Percentiles rank a stretch among this genome's conserved stretches.
phyloP scores from a whole-genome alignment of 78 protist species.

The Protostelium mycophagum region DNA sequence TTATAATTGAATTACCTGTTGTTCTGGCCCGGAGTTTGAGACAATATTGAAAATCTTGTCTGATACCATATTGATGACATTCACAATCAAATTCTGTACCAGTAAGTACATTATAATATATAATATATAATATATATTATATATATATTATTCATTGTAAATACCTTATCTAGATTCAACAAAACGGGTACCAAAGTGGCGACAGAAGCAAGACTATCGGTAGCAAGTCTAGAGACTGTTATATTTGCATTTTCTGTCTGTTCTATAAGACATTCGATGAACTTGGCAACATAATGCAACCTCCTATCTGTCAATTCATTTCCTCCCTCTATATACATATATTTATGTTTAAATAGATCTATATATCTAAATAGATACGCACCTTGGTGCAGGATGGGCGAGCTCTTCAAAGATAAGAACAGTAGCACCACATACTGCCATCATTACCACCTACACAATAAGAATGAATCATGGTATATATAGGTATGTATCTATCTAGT shows the following conservation, averaged over 20 bases:
- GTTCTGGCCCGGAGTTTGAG: not conserved
- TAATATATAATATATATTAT: too few relatives aligned
- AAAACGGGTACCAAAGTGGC: not conserved
- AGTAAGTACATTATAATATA: not conserved
- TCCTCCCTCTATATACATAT: too few relatives aligned
- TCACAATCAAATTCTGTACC: not conserved
- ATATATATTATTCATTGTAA: too few relatives aligned
- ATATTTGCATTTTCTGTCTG: not conserved
- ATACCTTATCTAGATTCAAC: not conserved
- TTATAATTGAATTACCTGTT: not conserved
- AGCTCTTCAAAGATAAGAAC: not conserved
- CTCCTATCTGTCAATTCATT: not conserved
- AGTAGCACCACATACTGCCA: not conserved
- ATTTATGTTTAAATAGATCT: too few relatives aligned
- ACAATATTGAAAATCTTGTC: not conserved
- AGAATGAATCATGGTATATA: too few relatives aligned
- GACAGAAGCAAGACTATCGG: not conserved
- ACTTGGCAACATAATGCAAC: not conserved
- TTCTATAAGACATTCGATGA: not conserved
- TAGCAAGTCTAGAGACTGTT: not conserved
- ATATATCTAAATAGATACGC: not conserved
- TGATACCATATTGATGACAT: not conserved
- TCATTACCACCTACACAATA: not conserved
- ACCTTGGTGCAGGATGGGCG: not conserved
- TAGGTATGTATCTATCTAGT: too few relatives aligned